Evolutionary conservation across 1,139 yeast genomes (phyloP).

Genomic region (Meyerozyma smithsonii): DNA sequence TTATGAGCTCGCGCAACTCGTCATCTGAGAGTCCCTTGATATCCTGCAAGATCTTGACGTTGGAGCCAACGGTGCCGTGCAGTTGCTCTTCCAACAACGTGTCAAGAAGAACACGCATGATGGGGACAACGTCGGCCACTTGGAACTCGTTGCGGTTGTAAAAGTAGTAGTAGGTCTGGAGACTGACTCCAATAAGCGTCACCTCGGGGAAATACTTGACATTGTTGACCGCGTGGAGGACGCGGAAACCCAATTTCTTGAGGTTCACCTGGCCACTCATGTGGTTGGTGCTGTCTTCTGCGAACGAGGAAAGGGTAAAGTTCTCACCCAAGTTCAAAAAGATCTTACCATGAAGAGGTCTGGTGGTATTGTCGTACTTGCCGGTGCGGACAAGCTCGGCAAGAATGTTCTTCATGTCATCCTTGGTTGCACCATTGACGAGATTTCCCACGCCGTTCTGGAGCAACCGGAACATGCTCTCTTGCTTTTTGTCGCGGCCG

Average conservation of each 20-base stretch:
- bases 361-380: constrained; percentile 23
- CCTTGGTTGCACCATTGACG: constrained; percentile 10
- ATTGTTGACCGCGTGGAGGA: constrained; percentile 38
- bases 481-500: constrained; percentile 56
- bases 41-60: constrained; percentile 16
- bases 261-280: constrained; percentile 22
- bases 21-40: constrained; percentile 11
- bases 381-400: constrained; percentile 12
- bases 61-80: constrained; percentile 14
- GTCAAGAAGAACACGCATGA: constrained; percentile 20
- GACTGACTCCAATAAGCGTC: constrained; percentile 35
- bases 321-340: constrained; percentile 34
- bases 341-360: constrained; percentile 33
- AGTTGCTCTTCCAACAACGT: constrained; percentile 20
- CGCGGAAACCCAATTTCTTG: constrained; percentile 39
- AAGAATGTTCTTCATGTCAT: constrained; percentile 5
- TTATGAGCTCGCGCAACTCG: constrained; percentile 19
- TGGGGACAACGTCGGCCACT: constrained; percentile 26
- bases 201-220: constrained; percentile 33
- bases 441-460: constrained; percentile 23
- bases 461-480: constrained; percentile 33
- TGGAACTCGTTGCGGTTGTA: constrained; percentile 15
- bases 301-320: constrained; percentile 27
- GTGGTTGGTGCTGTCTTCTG: constrained; percentile 10
- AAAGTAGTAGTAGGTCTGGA: constrained; percentile 30